phyloP scores from a whole-genome alignment of 805 yeast genomes.

The Ogataea philodendri region DNA sequence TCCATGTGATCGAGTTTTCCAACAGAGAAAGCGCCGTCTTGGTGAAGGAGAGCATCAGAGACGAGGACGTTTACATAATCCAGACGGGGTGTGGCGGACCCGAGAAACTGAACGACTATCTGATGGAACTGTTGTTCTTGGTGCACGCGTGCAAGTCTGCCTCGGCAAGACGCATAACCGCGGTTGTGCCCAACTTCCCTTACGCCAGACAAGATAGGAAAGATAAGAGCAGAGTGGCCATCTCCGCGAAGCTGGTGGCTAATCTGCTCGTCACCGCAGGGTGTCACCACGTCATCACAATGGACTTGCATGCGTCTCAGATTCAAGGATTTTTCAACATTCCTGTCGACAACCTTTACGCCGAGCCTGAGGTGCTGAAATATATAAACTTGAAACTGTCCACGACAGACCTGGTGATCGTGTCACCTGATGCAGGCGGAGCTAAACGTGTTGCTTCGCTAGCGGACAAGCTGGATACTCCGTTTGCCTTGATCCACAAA shows the following conservation, averaged over 20 bases:
- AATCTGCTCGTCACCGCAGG: slow-evolving; percentile 91
- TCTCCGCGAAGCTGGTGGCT: slow-evolving; percentile 92
- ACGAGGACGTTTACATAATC: slow-evolving; percentile 81
- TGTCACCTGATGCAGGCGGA: slow-evolving; percentile 99
- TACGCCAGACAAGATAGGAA: slow-evolving; percentile 97
- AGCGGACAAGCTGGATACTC: slow-evolving; percentile 88
- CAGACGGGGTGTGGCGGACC: slow-evolving; percentile 89
- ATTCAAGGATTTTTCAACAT: slow-evolving; percentile 95
- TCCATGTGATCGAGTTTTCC: slow-evolving; percentile 81
- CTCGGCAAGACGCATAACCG: slow-evolving; percentile 89
- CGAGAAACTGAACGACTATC: slow-evolving; percentile 69
- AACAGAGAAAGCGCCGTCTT: slow-evolving; percentile 88
- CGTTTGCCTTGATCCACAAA: slow-evolving; percentile 93
- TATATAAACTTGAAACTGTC: slow-evolving; percentile 68
- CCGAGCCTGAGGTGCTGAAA: slow-evolving; percentile 85
- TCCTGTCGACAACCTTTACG: slow-evolving; percentile 94
- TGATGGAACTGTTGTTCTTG: slow-evolving; percentile 85
- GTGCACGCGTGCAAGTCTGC: slow-evolving; percentile 96
- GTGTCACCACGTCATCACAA: slow-evolving; percentile 90
- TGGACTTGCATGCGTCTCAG: slow-evolving; percentile 97
- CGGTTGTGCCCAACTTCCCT: slow-evolving; percentile 93
- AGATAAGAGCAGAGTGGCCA: slow-evolving; percentile 94
- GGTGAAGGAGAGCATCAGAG: slow-evolving; percentile 84
- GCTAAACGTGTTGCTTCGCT: slow-evolving; percentile 95
- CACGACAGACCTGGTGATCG: slow-evolving; percentile 64